These are phyloP conservation scores for Talaromyces rugulosus DNA, from an alignment of 2,329 filamentous ascomycete species.

Conservation along the genomic window DNA sequence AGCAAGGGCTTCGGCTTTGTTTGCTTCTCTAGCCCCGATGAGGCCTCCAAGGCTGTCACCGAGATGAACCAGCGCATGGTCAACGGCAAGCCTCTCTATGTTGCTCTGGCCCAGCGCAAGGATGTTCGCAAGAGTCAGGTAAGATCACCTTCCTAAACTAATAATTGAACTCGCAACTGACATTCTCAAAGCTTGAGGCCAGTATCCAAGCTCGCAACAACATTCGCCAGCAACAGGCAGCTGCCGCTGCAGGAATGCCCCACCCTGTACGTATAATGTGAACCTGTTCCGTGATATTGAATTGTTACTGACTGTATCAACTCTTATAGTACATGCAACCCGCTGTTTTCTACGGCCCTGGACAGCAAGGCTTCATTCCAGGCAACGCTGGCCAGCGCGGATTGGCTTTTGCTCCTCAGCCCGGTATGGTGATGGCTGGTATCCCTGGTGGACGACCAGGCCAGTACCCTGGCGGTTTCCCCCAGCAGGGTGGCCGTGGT, in stretches of 20 bases:
- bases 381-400: constrained; percentile 54
- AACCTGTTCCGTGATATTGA: not conserved
- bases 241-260: constrained; percentile 82
- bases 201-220: constrained; percentile 99
- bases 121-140: constrained; percentile 95
- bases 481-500: constrained; percentile 82
- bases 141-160: constrained; percentile 10
- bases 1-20: constrained; percentile 99
- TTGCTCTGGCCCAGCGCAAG: constrained; percentile 97
- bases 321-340: constrained; percentile 68
- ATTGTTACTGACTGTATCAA: constrained; percentile 14
- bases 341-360: constrained; percentile 86
- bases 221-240: constrained; percentile 95
- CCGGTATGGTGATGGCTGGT: constrained; percentile 57
- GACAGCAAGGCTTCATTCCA: constrained; percentile 56
- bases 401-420: constrained; percentile 57
- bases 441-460: constrained; percentile 78
- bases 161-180: constrained; percentile 1
- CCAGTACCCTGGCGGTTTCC: constrained; percentile 77
- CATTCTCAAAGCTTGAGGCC: constrained; percentile 66
- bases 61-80: constrained; percentile 99
- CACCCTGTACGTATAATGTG: constrained; percentile 44
- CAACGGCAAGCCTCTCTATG: constrained; percentile 92
- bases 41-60: constrained; percentile 96
- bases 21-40: constrained; percentile 99